These are phyloP conservation scores for Leccinum broughii DNA, from an alignment of 768 basidiomycete genomes.

Conservation along the genomic window DNA sequence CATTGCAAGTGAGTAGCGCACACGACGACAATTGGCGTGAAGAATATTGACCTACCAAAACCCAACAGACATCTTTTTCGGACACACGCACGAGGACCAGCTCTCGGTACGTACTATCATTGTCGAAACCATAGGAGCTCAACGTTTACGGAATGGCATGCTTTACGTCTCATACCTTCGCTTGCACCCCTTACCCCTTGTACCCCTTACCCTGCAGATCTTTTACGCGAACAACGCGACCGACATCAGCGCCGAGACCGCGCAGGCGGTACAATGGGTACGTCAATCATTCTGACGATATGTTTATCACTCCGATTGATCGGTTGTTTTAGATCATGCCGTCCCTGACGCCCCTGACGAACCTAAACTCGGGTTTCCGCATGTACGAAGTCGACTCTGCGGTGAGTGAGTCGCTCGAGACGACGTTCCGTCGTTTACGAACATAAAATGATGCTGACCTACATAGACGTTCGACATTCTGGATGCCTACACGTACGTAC, in stretches of 20 bases:
- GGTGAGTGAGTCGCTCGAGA: constrained; percentile 25
- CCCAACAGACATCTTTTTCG: constrained; percentile 60
- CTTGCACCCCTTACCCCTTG: not conserved
- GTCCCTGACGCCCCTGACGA: constrained; percentile 63
- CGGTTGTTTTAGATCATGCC: constrained; percentile 36
- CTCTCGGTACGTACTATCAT: constrained; percentile 45
- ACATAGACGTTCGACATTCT: constrained; percentile 72
- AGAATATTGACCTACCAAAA: not conserved
- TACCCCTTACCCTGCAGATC: constrained; percentile 42
- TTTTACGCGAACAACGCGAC: constrained; percentile 74
- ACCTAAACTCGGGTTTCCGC: constrained; percentile 72
- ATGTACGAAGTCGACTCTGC: constrained; percentile 42
- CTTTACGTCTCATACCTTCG: not conserved
- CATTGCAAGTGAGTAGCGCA: constrained; percentile 29
- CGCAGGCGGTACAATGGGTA: constrained; percentile 52
- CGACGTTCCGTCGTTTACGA: not conserved
- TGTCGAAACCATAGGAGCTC: not conserved
- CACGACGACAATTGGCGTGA: not conserved
- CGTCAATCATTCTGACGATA: not conserved
- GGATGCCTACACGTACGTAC: constrained; percentile 69
- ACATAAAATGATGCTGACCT: not conserved
- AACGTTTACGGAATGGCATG: not conserved
- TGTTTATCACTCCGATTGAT: not conserved
- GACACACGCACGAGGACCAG: constrained; percentile 74
- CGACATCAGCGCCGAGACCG: constrained; percentile 51